Conservation (phyloP, 2,329 filamentous ascomycete species). For the Pyricularia pennisetigena region DNA sequence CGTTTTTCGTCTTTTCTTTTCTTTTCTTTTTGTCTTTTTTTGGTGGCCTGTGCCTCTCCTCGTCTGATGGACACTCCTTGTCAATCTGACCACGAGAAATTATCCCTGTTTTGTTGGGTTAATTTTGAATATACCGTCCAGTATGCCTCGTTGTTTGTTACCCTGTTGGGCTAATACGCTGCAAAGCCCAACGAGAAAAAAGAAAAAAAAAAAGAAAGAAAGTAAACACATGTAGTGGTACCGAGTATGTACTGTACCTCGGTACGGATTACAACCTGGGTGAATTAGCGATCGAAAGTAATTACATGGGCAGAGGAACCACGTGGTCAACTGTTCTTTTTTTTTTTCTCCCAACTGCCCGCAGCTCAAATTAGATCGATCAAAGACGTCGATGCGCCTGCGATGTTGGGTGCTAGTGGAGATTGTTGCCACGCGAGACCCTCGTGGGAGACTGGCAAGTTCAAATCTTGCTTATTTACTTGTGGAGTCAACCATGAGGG, state of each 20-base stretch:
- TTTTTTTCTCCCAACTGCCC: not conserved
- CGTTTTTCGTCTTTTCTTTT: not conserved
- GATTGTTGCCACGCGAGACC: not conserved
- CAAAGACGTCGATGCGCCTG: not conserved
- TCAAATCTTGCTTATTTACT: not conserved
- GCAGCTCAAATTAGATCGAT: not conserved
- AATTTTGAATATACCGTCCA: no score
- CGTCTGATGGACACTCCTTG: not conserved
- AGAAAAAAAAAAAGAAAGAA: no score
- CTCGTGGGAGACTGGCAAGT: not conserved
- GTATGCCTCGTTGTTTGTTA: no score
- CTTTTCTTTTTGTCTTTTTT: not conserved
- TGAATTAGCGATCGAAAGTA: no score
- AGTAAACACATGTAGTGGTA: no score
- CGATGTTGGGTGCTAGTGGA: not conserved
- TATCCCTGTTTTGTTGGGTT: no score
- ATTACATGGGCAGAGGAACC: no score
- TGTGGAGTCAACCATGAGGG: not conserved
- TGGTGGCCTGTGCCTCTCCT: not conserved
- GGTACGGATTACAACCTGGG: no score
- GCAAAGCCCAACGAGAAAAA: no score
- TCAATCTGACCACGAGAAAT: not conserved
- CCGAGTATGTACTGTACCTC: no score
- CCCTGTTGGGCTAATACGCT: no score
- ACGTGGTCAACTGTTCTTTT: not conserved